phyloP scores from a whole-genome alignment of 148 eudicot species.

The Oxyria digyna region DNA sequence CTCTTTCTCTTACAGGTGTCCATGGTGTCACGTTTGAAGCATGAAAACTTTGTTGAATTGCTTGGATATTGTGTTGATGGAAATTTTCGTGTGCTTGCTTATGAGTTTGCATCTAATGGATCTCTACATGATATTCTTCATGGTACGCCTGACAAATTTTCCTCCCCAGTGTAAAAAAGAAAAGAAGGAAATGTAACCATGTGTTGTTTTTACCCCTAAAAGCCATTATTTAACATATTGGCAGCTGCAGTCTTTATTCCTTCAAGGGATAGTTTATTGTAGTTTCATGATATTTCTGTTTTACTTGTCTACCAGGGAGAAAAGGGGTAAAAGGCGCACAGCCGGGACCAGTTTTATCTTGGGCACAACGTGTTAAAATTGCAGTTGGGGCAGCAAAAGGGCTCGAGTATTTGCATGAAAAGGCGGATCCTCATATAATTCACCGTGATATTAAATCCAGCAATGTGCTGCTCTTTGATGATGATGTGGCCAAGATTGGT shows the following conservation, averaged over 20 bases:
- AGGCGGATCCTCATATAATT: slow-evolving; percentile 11
- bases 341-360: slow-evolving; percentile 13
- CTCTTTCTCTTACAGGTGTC: slow-evolving; percentile 8
- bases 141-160: not conserved
- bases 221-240: not conserved
- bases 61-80: slow-evolving; percentile 12
- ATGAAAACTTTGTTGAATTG: slow-evolving; percentile 14
- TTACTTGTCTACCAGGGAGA: slow-evolving; percentile 4
- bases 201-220: too few species aligned
- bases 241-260: not conserved
- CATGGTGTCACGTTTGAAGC: slow-evolving; percentile 13
- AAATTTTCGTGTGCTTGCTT: slow-evolving; percentile 13
- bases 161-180: too few species aligned
- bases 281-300: not conserved
- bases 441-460: slow-evolving; percentile 19
- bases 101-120: slow-evolving; percentile 18
- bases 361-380: slow-evolving; percentile 17
- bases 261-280: not conserved
- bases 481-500: slow-evolving; percentile 13
- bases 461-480: slow-evolving; percentile 16
- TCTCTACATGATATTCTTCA: slow-evolving; percentile 14
- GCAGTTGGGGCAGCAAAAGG: slow-evolving; percentile 20
- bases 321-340: slow-evolving; percentile 16
- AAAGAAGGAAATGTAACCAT: too few species aligned
- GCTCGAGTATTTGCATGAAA: slow-evolving; percentile 18